phyloP scores from a whole-genome alignment of 805 yeast species.

The Lachancea lanzarotensis region DNA sequence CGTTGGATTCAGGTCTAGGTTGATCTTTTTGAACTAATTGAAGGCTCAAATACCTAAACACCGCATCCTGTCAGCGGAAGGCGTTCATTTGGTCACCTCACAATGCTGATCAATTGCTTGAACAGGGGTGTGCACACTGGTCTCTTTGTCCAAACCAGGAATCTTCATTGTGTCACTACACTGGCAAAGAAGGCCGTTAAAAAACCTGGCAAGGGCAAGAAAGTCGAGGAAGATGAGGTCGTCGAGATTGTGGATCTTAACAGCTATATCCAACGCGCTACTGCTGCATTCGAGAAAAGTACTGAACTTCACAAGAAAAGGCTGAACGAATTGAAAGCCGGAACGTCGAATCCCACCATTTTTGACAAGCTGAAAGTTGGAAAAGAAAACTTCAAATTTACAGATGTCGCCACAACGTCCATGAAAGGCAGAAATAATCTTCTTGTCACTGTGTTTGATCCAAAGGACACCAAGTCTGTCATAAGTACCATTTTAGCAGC shows the following conservation, averaged over 20 bases:
- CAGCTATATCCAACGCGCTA: conserved; percentile 13
- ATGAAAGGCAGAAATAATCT: conserved; percentile 60
- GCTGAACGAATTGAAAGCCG: conserved; percentile 59
- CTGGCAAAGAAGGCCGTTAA: conserved; percentile 4
- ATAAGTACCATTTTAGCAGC: conserved; percentile 65
- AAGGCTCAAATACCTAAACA: not conserved
- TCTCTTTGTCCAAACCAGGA: not conserved
- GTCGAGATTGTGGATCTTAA: conserved; percentile 15
- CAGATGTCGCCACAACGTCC: conserved; percentile 64
- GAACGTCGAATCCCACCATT: conserved; percentile 58
- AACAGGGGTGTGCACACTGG: not conserved
- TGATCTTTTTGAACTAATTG: not conserved
- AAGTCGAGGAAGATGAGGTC: conserved; percentile 12
- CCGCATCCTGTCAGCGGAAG: not conserved
- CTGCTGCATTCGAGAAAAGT: conserved; percentile 38
- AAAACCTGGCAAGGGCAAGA: conserved; percentile 10
- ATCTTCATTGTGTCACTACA: not conserved
- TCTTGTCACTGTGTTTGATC: conserved; percentile 82
- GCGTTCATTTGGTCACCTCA: not conserved
- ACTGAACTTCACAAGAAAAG: conserved; percentile 48
- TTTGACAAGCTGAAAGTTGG: conserved; percentile 55
- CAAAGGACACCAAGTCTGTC: conserved; percentile 60
- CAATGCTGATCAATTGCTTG: not conserved
- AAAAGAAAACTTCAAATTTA: conserved; percentile 43
- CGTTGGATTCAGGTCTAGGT: not conserved